Conservation (phyloP, 495 filamentous ascomycete species). For the Filosporella fistucella region DNA sequence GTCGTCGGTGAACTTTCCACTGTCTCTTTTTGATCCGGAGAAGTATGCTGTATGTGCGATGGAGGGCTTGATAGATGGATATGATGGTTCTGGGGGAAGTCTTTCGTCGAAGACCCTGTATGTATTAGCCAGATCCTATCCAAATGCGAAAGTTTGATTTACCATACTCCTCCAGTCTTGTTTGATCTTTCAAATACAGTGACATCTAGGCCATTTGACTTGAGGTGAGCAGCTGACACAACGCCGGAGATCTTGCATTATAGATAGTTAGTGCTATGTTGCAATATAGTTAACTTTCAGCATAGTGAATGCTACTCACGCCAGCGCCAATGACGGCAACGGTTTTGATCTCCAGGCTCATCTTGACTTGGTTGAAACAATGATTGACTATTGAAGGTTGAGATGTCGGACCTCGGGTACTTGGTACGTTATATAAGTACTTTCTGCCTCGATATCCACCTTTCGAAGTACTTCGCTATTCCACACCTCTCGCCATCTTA, state of each 20-base stretch:
- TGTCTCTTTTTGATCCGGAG: not conserved
- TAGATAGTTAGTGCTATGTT: too few species aligned
- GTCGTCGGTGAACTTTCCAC: not conserved
- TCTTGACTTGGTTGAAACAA: too few species aligned
- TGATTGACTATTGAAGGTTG: too few species aligned
- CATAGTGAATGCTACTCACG: too few species aligned
- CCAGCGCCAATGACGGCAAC: conserved; percentile 70
- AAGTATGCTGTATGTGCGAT: conserved; percentile 3
- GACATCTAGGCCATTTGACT: conserved; percentile 52
- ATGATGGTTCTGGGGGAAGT: conserved; percentile 49
- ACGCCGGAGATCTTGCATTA: too few species aligned
- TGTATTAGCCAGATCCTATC: not conserved
- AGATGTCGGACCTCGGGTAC: too few species aligned
- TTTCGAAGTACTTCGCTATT: too few species aligned
- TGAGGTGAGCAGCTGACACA: conserved; percentile 56
- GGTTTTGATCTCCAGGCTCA: conserved; percentile 28
- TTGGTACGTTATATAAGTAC: too few species aligned
- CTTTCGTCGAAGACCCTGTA: conserved; percentile 50
- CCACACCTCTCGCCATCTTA: too few species aligned
- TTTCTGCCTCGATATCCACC: too few species aligned
- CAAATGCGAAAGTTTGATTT: not conserved
- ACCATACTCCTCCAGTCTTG: conserved; percentile 60
- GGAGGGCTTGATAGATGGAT: conserved; percentile 37
- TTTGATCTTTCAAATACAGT: conserved; percentile 60
- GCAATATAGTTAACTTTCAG: too few species aligned